Conservation (phyloP, 164 flowering plant species). For the Vitis amurensis region DNA sequence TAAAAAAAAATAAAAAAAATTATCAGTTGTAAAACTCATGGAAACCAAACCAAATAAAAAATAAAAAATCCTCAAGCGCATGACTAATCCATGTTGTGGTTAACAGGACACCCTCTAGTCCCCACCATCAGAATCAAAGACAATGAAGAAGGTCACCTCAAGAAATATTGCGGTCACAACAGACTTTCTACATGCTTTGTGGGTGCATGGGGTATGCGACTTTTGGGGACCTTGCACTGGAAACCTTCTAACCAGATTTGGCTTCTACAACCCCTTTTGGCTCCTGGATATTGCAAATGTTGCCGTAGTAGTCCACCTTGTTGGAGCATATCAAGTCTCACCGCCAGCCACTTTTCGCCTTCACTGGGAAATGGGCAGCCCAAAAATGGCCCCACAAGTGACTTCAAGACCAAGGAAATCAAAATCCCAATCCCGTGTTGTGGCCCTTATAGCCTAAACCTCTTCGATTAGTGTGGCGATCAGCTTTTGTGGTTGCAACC, state of each 20-base stretch:
- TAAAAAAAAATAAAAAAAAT: too few relatives aligned
- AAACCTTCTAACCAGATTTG: too few relatives aligned
- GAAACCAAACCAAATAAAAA: too few relatives aligned
- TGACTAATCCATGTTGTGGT: too few relatives aligned
- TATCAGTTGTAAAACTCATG: too few relatives aligned
- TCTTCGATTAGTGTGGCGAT: conserved; percentile 39
- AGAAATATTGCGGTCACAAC: conserved; percentile 46
- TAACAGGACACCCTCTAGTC: conserved; percentile 61
- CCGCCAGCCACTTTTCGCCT: too few relatives aligned
- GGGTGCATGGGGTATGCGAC: conserved; percentile 62
- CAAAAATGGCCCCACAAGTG: conserved; percentile 27
- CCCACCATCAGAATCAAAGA: conserved; percentile 61
- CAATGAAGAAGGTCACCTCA: conserved; percentile 58
- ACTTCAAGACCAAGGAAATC: conserved; percentile 14
- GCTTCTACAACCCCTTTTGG: too few relatives aligned
- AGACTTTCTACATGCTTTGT: conserved; percentile 58
- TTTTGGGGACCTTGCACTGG: too few relatives aligned
- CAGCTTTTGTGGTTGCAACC: conserved; percentile 28
- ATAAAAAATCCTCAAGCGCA: too few relatives aligned
- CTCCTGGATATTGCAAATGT: too few relatives aligned
- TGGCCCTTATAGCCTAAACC: conserved; percentile 16
- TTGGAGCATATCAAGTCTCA: conserved; percentile 33
- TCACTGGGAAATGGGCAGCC: too few relatives aligned
- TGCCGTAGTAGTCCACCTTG: conserved; percentile 27
- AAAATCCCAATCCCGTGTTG: background rate